These are phyloP conservation scores for Russula abietina DNA, from an alignment of 768 basidiomycete genomes.

Conservation along the genomic window DNA sequence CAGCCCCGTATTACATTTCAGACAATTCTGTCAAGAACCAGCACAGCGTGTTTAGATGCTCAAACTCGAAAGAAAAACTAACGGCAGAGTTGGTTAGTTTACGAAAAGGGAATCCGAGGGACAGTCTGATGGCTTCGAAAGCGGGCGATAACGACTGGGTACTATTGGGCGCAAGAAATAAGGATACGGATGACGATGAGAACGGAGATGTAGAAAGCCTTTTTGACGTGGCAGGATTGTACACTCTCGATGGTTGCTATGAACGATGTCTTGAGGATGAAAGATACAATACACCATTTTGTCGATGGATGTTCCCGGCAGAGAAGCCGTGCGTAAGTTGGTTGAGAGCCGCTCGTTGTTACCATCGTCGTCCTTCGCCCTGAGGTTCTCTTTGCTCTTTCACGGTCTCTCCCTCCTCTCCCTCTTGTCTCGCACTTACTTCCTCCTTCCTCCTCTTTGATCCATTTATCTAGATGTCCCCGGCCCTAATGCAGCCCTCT, in stretches of 20 bases:
- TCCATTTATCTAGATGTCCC: conserved; percentile 1
- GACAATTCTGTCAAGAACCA: neutral
- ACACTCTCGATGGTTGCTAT: neutral
- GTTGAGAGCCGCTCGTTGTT: conserved; percentile 12
- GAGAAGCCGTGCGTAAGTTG: neutral
- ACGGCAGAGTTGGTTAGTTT: neutral
- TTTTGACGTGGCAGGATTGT: neutral
- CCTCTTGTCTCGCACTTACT: neutral
- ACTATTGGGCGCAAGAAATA: neutral
- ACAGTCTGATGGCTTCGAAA: neutral
- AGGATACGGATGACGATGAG: neutral
- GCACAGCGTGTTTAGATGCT: neutral
- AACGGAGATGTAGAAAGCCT: too few relatives aligned
- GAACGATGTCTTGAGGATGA: neutral
- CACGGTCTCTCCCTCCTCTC: neutral
- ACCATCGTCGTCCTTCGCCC: conserved; percentile 14
- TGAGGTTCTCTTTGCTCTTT: neutral
- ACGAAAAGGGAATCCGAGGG: neutral
- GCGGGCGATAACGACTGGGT: neutral
- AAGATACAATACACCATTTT: neutral
- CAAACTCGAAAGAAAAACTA: neutral
- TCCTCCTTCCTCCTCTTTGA: neutral
- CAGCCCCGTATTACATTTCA: neutral
- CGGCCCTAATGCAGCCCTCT: conserved; percentile 55
- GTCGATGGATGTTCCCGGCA: neutral